Evolutionary conservation across 805 yeast genomes (phyloP), one percentile per base, ranked within the genome.

Genomic region (Candida peoriensis): DNA sequence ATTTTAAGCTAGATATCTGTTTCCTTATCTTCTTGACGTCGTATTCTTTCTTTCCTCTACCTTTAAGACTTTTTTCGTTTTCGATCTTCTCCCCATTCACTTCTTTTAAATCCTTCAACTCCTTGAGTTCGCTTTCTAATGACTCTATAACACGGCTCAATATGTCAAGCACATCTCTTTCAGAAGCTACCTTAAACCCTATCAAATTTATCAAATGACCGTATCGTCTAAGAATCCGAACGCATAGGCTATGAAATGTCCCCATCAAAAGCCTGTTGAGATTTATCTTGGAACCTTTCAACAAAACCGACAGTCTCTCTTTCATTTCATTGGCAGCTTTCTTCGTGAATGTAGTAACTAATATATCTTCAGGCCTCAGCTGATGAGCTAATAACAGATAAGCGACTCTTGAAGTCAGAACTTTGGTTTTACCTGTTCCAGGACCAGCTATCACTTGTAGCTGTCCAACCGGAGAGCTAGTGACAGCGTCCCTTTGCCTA

Each of bases 261-360:
- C 97, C 97, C 22, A 89, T 74, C 38, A 79, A 58, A 15, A 90
- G 56, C 30, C 67, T 65, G 1, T 63, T 54, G 4, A 66, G 44
- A 23, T 65, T 58, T 2, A 63, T 51, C 3, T 43, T 48, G 3
- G 58, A 43, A 3, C 57, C 54, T 6, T 50, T 32, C 7, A 77
- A 47, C 33, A 72, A 24, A 4, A 17, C 29, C 0, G 33, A 37
- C 14, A 90, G 58, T 27, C 97, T 65, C 21, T 75, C 81, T 10
- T 64, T 60, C 84, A 90, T 80, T 59, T 90, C 97, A 34, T 67
- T 72, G 2, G 97, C 94, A 0, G 98, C 97, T 48, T 83, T 85
- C 48, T 85, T 84, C 10, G 97, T 90, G 62, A 90, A 90, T 0
- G 97, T 89, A 6, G 96, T 86, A 15, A 89, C 93, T 1, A 90